Evolutionary conservation across 371 early-diverging fungal genomes (phyloP).

Genomic region (Fennellomyces sp.): DNA sequence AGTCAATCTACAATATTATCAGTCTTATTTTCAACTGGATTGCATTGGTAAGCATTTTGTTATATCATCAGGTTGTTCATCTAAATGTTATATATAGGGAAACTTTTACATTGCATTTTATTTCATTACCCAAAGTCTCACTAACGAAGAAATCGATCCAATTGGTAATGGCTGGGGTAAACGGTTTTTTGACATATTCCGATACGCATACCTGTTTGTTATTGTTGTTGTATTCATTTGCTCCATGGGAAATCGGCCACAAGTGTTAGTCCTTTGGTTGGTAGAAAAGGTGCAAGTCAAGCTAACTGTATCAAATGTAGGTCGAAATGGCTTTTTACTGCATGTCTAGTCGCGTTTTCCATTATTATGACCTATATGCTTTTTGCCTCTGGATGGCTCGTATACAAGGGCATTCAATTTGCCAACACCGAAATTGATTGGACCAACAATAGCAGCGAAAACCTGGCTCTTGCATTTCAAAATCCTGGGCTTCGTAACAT

Average conservation of each 20-base stretch:
- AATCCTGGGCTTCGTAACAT: constrained; percentile 61
- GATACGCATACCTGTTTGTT: constrained; percentile 75
- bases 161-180: constrained; percentile 69
- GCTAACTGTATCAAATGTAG: constrained; percentile 12
- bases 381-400: constrained; percentile 50
- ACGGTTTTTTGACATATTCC: constrained; percentile 61
- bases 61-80: background rate
- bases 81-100: constrained; percentile 34
- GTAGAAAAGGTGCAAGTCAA: no score
- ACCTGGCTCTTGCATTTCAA: constrained; percentile 22
- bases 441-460: constrained; percentile 27
- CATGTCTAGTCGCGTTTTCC: constrained; percentile 38
- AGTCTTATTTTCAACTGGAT: constrained; percentile 83
- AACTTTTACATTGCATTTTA: constrained; percentile 89
- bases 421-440: constrained; percentile 30
- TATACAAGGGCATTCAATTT: constrained; percentile 46
- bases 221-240: constrained; percentile 80
- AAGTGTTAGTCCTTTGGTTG: constrained; percentile 64
- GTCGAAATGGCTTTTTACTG: constrained; percentile 41
- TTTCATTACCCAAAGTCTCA: constrained; percentile 72
- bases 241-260: constrained; percentile 92
- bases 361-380: constrained; percentile 52
- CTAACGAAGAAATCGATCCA: constrained; percentile 62
- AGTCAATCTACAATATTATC: constrained; percentile 74
- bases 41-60: constrained; percentile 59